Percentiles rank a stretch among this genome's conserved stretches.
Conservation (phyloP, 208 protist species). For the Porcisia hertigi region DNA sequence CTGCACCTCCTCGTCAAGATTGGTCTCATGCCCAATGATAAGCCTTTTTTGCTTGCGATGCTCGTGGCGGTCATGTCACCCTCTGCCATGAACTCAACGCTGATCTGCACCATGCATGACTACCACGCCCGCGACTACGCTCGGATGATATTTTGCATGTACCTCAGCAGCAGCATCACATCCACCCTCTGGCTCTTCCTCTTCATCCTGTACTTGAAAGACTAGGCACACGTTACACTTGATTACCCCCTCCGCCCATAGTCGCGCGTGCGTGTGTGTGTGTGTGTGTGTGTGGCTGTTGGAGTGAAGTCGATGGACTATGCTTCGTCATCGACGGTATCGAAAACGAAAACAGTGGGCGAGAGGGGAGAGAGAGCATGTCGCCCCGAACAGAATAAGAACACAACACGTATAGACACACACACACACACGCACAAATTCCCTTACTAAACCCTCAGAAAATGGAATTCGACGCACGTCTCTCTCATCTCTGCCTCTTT, state of each 20-base stretch:
- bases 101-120: conserved; percentile 63
- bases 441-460: background rate
- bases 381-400: too few relatives aligned
- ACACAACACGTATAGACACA: too few relatives aligned
- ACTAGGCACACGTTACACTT: background rate
- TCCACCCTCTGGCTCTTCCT: conserved; percentile 63
- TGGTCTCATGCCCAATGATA: conserved; percentile 48
- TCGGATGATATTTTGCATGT: conserved; percentile 71
- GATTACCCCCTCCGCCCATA: background rate
- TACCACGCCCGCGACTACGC: conserved; percentile 60
- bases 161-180: conserved; percentile 50
- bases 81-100: conserved; percentile 64
- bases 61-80: conserved; percentile 64
- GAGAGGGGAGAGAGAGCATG: too few relatives aligned
- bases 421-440: background rate
- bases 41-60: conserved; percentile 61
- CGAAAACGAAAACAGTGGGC: too few relatives aligned
- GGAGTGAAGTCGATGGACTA: too few relatives aligned
- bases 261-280: background rate
- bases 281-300: background rate
- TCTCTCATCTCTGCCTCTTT: background rate
- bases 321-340: too few relatives aligned
- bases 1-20: conserved; percentile 48
- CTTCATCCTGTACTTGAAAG: conserved; percentile 29
- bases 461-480: background rate